Percentiles rank a stretch among this genome's conserved stretches.
phyloP scores from a whole-genome alignment of 1,284 basidiomycete genomes.

The Boletus albobrunnescens region DNA sequence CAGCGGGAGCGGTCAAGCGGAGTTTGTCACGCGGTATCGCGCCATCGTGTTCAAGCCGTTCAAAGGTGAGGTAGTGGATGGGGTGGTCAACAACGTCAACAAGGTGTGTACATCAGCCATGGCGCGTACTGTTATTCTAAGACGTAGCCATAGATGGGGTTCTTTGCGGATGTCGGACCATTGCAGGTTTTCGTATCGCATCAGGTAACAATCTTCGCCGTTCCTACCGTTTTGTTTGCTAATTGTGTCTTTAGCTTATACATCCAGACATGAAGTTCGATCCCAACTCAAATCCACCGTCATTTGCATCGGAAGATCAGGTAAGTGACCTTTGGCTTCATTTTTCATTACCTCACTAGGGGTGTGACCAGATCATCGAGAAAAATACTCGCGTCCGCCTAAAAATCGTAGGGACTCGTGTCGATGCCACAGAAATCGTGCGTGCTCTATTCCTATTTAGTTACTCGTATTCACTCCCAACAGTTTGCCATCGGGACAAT shows the following conservation, averaged over 20 bases:
- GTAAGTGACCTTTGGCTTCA: constrained; percentile 35
- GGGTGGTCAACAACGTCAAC: constrained; percentile 92
- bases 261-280: constrained; percentile 92
- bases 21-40: constrained; percentile 87
- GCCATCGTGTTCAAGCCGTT: constrained; percentile 98
- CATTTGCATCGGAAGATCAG: constrained; percentile 86
- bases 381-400: constrained; percentile 90
- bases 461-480: not conserved
- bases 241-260: constrained; percentile 61
- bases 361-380: constrained; percentile 68
- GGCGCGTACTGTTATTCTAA: not conserved
- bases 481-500: constrained; percentile 93
- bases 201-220: constrained; percentile 61
- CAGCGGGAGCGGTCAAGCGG: constrained; percentile 89
- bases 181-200: constrained; percentile 90
- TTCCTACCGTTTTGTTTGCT: constrained; percentile 14
- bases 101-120: constrained; percentile 57
- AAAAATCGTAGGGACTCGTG: constrained; percentile 95
- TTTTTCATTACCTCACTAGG: not conserved
- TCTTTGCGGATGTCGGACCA: constrained; percentile 95
- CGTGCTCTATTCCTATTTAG: constrained; percentile 31
- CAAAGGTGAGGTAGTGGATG: constrained; percentile 98
- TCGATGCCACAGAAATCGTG: constrained; percentile 97
- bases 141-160: constrained; percentile 75
- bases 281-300: constrained; percentile 89